These are phyloP conservation scores for Monilinia vaccinii-corymbosi DNA, from an alignment of 2,329 filamentous ascomycete species.

Conservation along the genomic window DNA sequence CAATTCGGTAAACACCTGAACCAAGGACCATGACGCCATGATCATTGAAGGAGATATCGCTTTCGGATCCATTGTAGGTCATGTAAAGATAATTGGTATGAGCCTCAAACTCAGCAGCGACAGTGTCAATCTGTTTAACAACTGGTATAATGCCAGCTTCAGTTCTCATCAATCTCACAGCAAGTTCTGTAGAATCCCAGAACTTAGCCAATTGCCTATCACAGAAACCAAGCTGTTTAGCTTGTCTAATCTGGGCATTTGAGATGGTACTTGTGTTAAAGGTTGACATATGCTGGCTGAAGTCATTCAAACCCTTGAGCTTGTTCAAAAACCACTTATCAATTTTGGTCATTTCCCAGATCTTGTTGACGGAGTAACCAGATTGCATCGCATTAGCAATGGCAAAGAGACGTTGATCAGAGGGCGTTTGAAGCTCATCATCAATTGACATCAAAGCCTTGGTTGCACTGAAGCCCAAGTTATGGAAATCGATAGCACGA, in stretches of 20 bases:
- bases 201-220: conserved; percentile 88
- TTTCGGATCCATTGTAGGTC: conserved; percentile 90
- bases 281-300: conserved; percentile 4
- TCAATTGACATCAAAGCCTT: conserved; percentile 82
- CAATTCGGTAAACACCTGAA: conserved; percentile 94
- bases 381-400: conserved; percentile 97
- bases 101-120: conserved; percentile 93
- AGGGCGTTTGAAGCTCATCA: conserved; percentile 81
- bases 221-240: conserved; percentile 97
- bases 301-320: conserved; percentile 93
- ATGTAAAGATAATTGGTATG: conserved; percentile 91
- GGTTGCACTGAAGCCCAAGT: conserved; percentile 88
- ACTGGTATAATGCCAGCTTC: conserved; percentile 85
- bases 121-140: conserved; percentile 97
- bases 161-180: conserved; percentile 77
- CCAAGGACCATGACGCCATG: conserved; percentile 84
- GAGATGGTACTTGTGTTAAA: conserved; percentile 58
- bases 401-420: conserved; percentile 92
- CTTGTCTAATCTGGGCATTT: conserved; percentile 75
- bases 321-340: conserved; percentile 99
- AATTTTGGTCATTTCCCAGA: conserved; percentile 97
- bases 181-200: conserved; percentile 77
- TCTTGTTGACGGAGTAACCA: conserved; percentile 85
- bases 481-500: conserved; percentile 88
- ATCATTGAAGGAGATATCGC: conserved; percentile 91